Conservation (phyloP, 257 asterid genomes). For the Solanum chiquidenum region DNA sequence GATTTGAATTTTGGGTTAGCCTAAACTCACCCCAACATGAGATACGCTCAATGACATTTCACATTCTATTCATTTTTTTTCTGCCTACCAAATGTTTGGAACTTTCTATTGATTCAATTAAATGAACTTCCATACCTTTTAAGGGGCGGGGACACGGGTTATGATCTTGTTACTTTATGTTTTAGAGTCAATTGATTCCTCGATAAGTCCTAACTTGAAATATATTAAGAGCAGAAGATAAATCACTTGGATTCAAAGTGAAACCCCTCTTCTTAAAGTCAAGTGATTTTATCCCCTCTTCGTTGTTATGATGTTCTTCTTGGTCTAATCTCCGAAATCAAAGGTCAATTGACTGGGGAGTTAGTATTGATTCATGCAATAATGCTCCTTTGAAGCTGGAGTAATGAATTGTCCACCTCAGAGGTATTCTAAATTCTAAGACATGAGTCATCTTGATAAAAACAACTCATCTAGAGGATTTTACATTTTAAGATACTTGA, state of each 20-base stretch:
- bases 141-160: background rate
- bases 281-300: background rate
- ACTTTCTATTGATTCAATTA: background rate
- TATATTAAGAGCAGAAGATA: background rate
- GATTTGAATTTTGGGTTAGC: background rate
- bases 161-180: background rate
- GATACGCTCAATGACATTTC: background rate
- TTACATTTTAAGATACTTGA: conserved; percentile 20
- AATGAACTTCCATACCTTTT: background rate
- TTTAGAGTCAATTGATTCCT: background rate
- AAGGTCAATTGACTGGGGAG: background rate
- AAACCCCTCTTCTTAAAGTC: background rate
- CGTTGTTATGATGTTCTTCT: background rate
- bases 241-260: background rate
- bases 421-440: background rate
- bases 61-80: background rate
- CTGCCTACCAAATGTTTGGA: background rate
- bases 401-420: background rate
- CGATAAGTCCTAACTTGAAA: background rate
- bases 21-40: background rate
- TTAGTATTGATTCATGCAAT: background rate
- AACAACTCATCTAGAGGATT: conserved; percentile 77
- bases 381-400: too few species aligned
- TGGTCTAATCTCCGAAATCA: background rate
- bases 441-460: conserved; percentile 17